A percentile compares a stretch with the other conserved stretches of the same genome.
phyloP scores from a whole-genome alignment of 1,139 yeast genomes.

The Groenewaldozyma auringiensis region DNA sequence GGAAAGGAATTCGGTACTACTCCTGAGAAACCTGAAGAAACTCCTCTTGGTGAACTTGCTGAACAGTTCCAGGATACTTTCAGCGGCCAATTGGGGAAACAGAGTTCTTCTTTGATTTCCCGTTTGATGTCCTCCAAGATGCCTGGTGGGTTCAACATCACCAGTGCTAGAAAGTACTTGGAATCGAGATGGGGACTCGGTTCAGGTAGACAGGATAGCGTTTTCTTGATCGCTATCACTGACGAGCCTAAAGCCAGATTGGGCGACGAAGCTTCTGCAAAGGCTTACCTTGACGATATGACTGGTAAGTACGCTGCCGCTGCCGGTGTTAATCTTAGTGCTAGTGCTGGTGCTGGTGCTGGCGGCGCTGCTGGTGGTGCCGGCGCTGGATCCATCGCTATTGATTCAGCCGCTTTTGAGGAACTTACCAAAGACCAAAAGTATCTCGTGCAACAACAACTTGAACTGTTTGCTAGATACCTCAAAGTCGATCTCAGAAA shows the following conservation, averaged over 20 bases:
- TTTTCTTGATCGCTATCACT: constrained; percentile 71
- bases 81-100: constrained; percentile 85
- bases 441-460: constrained; percentile 85
- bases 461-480: constrained; percentile 91
- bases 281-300: constrained; percentile 71
- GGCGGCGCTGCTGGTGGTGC: constrained; percentile 40
- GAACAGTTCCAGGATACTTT: constrained; percentile 90
- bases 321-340: constrained; percentile 68
- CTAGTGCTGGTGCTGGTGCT: constrained; percentile 54
- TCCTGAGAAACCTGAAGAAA: constrained; percentile 98
- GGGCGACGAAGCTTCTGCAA: constrained; percentile 81
- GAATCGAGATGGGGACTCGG: constrained; percentile 89
- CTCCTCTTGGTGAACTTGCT: constrained; percentile 91
- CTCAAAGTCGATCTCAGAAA: constrained; percentile 84
- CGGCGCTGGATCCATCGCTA: constrained; percentile 75
- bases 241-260: constrained; percentile 88
- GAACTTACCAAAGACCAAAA: constrained; percentile 88
- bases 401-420: constrained; percentile 94
- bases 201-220: constrained; percentile 89
- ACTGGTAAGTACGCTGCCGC: constrained; percentile 80
- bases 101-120: constrained; percentile 78
- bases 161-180: constrained; percentile 84
- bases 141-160: constrained; percentile 98
- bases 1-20: constrained; percentile 97
- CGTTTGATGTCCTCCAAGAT: constrained; percentile 92